Percentiles rank a stretch among this genome's conserved stretches.
phyloP scores from a whole-genome alignment of 768 basidiomycete genomes.

The Leccinum broughii region DNA sequence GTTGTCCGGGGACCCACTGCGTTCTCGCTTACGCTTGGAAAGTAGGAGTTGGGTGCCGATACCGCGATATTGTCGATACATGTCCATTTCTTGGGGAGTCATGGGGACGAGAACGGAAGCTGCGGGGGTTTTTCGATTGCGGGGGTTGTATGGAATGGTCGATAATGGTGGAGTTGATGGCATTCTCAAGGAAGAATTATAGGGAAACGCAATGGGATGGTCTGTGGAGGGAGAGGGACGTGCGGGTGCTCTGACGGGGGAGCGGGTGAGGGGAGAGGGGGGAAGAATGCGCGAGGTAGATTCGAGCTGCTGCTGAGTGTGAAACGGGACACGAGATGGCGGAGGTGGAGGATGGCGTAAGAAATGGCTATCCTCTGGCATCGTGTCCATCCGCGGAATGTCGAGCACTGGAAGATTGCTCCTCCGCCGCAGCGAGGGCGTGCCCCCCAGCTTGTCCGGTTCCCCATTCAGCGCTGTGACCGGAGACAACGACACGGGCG shows the following conservation, averaged over 20 bases:
- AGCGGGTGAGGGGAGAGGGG: slow-evolving; percentile 31
- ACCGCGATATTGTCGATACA: slow-evolving; percentile 57
- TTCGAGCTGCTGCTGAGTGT: slow-evolving; percentile 23
- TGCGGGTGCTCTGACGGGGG: slow-evolving; percentile 29
- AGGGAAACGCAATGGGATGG: slow-evolving; percentile 24
- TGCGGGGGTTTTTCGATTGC: slow-evolving; percentile 59
- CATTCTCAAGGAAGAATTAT: slow-evolving; percentile 36
- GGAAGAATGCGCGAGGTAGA: slow-evolving; percentile 29
- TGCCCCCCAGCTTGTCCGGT: slow-evolving; percentile 25
- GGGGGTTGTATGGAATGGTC: slow-evolving; percentile 63
- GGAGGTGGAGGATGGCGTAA: slow-evolving; percentile 25
- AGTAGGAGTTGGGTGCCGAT: slow-evolving; percentile 52
- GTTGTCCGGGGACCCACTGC: slow-evolving; percentile 40
- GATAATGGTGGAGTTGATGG: slow-evolving; percentile 31
- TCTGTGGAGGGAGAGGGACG: slow-evolving; percentile 40
- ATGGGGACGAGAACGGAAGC: slow-evolving; percentile 64
- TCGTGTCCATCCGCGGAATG: slow-evolving; percentile 32
- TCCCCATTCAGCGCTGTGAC: slow-evolving; percentile 22
- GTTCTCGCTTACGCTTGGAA: slow-evolving; percentile 53
- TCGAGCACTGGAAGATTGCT: slow-evolving; percentile 33
- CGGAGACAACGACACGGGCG: slow-evolving; percentile 16
- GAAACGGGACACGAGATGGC: slow-evolving; percentile 25
- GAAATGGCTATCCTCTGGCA: slow-evolving; percentile 25
- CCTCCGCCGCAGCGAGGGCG: slow-evolving; percentile 32
- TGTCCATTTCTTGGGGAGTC: slow-evolving; percentile 59